phyloP scores from a whole-genome alignment of 202 grass and related monocot species.

The Panicum virgatum region DNA sequence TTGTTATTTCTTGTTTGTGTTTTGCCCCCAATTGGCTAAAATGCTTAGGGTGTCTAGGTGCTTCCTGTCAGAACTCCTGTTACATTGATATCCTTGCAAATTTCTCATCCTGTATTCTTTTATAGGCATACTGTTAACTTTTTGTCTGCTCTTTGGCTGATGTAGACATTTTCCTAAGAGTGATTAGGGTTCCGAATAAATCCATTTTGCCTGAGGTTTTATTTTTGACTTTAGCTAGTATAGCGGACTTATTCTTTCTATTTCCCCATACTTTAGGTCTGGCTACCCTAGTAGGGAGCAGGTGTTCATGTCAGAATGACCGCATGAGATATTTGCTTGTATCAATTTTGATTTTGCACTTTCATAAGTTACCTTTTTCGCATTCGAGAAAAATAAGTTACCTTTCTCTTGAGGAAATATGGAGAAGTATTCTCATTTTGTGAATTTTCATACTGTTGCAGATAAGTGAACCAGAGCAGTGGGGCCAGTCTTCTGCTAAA shows the following conservation, averaged over 20 bases:
- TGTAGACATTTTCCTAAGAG: conserved; percentile 1
- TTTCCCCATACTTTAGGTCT: background rate
- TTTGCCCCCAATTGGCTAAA: background rate
- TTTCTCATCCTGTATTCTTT: conserved; percentile 14
- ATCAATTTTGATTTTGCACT: background rate
- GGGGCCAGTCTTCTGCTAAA: conserved; percentile 69
- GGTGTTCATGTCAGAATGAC: background rate
- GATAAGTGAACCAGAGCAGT: conserved; percentile 95
- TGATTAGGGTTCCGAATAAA: background rate
- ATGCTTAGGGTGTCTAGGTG: background rate
- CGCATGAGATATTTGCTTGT: background rate
- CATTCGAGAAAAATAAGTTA: too few species aligned
- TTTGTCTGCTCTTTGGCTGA: conserved; percentile 3
- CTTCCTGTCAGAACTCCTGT: conserved; percentile 15
- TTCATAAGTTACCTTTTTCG: conserved; percentile 1
- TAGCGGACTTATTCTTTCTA: conserved; percentile 5
- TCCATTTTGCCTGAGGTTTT: background rate
- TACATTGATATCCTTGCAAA: background rate
- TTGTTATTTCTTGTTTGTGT: conserved; percentile 1
- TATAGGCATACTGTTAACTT: conserved; percentile 19
- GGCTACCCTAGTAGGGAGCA: background rate
- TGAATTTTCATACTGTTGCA: conserved; percentile 50
- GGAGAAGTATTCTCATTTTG: conserved; percentile 14
- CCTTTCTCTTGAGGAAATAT: background rate
- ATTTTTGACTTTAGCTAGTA: background rate